These are phyloP conservation scores for Ettlia oleoabundans DNA, from an alignment of 139 green algal species.

Conservation along the genomic window DNA sequence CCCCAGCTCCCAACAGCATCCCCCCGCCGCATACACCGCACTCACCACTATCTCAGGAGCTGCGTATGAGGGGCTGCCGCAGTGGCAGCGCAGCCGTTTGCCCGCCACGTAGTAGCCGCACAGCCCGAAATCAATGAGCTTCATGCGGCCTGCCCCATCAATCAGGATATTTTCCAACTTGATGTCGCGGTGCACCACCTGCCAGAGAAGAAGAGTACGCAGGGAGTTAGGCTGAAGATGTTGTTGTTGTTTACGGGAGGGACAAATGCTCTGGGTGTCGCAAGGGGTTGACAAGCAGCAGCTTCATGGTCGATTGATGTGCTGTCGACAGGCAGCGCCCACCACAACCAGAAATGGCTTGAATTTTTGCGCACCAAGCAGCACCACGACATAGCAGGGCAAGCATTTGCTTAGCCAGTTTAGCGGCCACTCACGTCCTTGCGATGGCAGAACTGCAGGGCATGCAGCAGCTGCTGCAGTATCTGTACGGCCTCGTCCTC, in stretches of 20 bases:
- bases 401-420: neutral
- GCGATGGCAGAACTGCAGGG: conserved; percentile 82
- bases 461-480: conserved; percentile 77
- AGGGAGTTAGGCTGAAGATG: neutral
- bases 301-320: neutral
- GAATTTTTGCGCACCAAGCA: too few species aligned
- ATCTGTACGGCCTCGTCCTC: conserved; percentile 77
- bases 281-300: neutral
- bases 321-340: neutral
- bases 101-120: conserved; percentile 49
- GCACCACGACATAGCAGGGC: neutral
- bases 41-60: conserved; percentile 82
- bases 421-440: conserved; percentile 58
- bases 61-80: conserved; percentile 90
- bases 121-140: conserved; percentile 93
- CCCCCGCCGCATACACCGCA: neutral
- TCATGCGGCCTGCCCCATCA: conserved; percentile 62
- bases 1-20: neutral
- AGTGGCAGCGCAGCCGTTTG: conserved; percentile 65
- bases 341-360: too few species aligned
- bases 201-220: neutral
- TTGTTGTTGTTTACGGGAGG: neutral
- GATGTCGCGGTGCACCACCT: conserved; percentile 58
- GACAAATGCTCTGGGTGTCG: too few species aligned
- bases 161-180: conserved; percentile 90